phyloP scores from a whole-genome alignment of 495 filamentous ascomycete species.

The Penicillium canariense region DNA sequence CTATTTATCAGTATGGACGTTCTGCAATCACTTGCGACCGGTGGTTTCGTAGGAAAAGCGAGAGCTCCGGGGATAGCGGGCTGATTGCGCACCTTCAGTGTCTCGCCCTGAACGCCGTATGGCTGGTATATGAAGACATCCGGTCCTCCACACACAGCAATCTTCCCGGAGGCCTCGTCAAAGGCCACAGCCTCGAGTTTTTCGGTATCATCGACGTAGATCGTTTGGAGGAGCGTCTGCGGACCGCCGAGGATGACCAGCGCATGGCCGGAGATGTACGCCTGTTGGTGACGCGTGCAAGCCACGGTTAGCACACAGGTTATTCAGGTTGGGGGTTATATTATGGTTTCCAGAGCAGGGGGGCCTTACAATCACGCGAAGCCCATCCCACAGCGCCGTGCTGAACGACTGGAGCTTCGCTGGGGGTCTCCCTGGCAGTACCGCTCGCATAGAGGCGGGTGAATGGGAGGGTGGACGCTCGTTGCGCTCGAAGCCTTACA shows the following conservation, averaged over 20 bases:
- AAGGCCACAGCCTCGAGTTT: conserved; percentile 71
- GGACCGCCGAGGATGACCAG: conserved; percentile 77
- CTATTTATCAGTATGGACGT: not conserved
- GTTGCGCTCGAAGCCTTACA: conserved; percentile 34
- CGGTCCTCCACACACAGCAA: conserved; percentile 67
- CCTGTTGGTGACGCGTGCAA: conserved; percentile 45
- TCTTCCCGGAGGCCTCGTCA: conserved; percentile 79
- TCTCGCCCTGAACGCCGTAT: conserved; percentile 65
- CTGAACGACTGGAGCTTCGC: conserved; percentile 86
- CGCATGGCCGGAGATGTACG: conserved; percentile 85
- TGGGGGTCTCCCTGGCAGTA: conserved; percentile 89
- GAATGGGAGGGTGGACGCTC: conserved; percentile 24
- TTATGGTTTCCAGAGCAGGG: not conserved
- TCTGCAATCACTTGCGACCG: not conserved
- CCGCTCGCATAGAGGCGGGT: conserved; percentile 62
- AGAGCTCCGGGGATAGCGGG: conserved; percentile 1
- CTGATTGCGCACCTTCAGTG: conserved; percentile 42
- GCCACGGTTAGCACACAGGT: conserved; percentile 16
- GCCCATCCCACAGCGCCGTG: conserved; percentile 77
- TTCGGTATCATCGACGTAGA: conserved; percentile 76
- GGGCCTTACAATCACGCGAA: conserved; percentile 74
- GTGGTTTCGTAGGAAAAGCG: not conserved
- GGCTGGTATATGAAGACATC: conserved; percentile 77
- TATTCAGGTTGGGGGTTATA: not conserved
- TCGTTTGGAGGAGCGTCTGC: conserved; percentile 78